These are phyloP conservation scores for Skeletonema tropicum DNA, from an alignment of 108 stramenopile genomes.

Conservation along the genomic window DNA sequence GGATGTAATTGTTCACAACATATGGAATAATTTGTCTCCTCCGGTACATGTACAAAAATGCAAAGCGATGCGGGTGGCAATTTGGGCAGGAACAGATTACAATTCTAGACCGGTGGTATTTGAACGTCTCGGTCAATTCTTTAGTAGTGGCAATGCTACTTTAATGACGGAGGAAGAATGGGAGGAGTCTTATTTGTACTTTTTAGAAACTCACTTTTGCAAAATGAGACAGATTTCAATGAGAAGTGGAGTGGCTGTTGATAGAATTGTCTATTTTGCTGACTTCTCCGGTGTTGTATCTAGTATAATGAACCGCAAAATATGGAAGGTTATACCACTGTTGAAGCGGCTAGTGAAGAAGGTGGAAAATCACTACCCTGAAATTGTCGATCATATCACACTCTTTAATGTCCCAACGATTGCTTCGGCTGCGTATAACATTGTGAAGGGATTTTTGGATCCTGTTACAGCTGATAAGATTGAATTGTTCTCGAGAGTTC, in stretches of 20 bases:
- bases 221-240: constrained; percentile 22
- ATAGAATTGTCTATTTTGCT: constrained; percentile 25
- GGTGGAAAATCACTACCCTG: constrained; percentile 27
- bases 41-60: constrained; percentile 14
- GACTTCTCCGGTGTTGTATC: constrained; percentile 21
- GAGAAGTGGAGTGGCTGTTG: neutral
- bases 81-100: constrained; percentile 20
- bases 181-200: constrained; percentile 26
- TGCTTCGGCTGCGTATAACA: constrained; percentile 17
- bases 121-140: constrained; percentile 34
- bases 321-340: constrained; percentile 15
- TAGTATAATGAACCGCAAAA: constrained; percentile 22
- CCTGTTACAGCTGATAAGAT: constrained; percentile 32
- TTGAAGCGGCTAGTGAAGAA: constrained; percentile 9
- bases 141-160: constrained; percentile 18
- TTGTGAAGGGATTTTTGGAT: constrained; percentile 20
- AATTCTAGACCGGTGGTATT: constrained; percentile 19
- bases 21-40: neutral
- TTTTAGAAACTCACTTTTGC: constrained; percentile 25
- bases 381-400: constrained; percentile 27
- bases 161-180: constrained; percentile 13
- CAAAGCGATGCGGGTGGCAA: constrained; percentile 5
- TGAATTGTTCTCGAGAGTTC: constrained; percentile 20
- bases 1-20: constrained; percentile 10
- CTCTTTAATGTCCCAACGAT: constrained; percentile 26